These are phyloP conservation scores for Epichloe scottii DNA, from an alignment of 2,329 filamentous ascomycete species.

Conservation along the genomic window DNA sequence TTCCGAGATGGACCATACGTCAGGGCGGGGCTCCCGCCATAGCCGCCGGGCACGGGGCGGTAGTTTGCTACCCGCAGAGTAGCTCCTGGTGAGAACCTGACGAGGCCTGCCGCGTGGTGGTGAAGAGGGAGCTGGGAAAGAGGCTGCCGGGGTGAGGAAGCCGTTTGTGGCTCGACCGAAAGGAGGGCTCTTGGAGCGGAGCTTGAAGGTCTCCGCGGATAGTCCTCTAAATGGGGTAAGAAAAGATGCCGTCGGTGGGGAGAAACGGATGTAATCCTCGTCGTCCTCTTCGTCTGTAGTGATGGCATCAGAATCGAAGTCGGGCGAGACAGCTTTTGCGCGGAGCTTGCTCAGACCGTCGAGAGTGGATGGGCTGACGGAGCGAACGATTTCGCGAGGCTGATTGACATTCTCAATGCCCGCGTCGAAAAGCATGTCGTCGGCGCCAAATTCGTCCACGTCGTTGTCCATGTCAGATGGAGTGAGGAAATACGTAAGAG, in stretches of 20 bases:
- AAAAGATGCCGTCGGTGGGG: constrained; percentile 22
- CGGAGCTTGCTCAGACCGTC: constrained; percentile 34
- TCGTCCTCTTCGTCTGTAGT: constrained; percentile 34
- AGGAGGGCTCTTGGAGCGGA: constrained; percentile 20
- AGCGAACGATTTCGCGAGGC: constrained; percentile 35
- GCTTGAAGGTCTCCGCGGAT: constrained; percentile 21
- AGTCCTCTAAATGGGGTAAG: constrained; percentile 33
- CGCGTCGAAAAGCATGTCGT: constrained; percentile 41
- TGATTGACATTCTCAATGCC: constrained; percentile 40
- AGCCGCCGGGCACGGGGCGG: constrained; percentile 28
- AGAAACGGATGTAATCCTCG: constrained; percentile 39
- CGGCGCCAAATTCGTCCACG: constrained; percentile 26
- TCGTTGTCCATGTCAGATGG: constrained; percentile 30
- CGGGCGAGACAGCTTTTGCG: constrained; percentile 22
- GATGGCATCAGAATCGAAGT: constrained; percentile 28
- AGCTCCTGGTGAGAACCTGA: constrained; percentile 1
- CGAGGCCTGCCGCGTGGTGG: constrained; percentile 3
- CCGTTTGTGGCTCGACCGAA: constrained; percentile 18
- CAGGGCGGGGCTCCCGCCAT: constrained; percentile 46
- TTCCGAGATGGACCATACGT: constrained; percentile 48
- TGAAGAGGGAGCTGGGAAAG: constrained; percentile 6
- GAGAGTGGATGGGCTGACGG: constrained; percentile 44
- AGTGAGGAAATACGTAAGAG: constrained; percentile 44
- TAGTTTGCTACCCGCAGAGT: constrained; percentile 8
- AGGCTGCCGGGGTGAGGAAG: constrained; percentile 13